Evolutionary conservation across 345 rosid genomes (phyloP), one percentile per base, ranked within the genome.

Genomic region (Dovyalis caffra): DNA sequence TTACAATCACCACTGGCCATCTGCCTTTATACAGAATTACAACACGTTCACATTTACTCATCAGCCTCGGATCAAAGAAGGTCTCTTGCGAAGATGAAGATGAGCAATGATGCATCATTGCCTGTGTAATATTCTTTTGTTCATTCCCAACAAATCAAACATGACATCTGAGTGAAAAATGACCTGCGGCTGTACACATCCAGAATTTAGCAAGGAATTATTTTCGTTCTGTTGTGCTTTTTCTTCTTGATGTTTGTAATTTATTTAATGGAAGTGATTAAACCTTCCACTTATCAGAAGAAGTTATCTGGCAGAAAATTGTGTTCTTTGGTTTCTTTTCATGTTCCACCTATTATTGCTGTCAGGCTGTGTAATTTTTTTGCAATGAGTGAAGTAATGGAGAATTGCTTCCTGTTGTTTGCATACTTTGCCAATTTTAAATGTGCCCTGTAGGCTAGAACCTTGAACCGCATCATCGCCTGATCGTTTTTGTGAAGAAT

Each of bases 141-240:
- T 51, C 62, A 56, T n/a, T 5, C 25, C 14, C 23, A 8, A 26
- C 25, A 8, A 29, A 6, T 43, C 57, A 32, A 64, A 60, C 51
- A 49, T 20, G 31, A 60, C 70, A 56, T 45, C 58, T 58, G 58
- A n/a, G 65, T 40, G 67, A 47, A 53, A 49, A 80, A 76, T 29
- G 37, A 64, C 57, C 25, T 63, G 37, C 71, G 37, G 45, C 68
- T 79, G 25, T 78, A 70, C 43, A 12, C 38, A 14, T 56, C n/a
- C 64, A 16, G 28, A 33, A 49, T 58, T 70, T 51, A n/a, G 51
- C 4, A 9, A 14, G 37, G 5, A 53, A n/a, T 11, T 6, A n/a
- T 21, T 53, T 53, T 23, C 8, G 20, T 2, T 21, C 56, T 49
- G 23, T 0, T 1, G 56, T 49, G 18, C 6, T 1, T 49, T 2